Conservation (phyloP, 441 rosid genomes). For the Arabidopsis lyrata region DNA sequence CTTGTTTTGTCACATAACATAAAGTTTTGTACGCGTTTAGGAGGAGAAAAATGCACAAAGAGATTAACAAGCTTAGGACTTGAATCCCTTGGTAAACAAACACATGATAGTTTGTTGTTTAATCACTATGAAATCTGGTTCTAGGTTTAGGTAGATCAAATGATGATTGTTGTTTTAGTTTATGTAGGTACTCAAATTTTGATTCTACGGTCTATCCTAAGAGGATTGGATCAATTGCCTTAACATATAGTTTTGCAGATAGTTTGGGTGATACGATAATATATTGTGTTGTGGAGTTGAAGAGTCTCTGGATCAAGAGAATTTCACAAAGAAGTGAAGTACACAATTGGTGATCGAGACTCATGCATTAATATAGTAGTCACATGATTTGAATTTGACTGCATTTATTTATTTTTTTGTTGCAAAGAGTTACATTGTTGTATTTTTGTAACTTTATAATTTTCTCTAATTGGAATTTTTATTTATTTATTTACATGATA, state of each 20-base stretch:
- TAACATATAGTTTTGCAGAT: neutral
- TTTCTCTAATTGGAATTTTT: too few species aligned
- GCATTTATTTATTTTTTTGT: neutral
- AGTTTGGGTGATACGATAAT: slow-evolving; percentile 7
- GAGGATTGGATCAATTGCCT: neutral
- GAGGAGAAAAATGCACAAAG: slow-evolving; percentile 76
- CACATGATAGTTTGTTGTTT: slow-evolving; percentile 87
- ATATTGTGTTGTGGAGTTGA: slow-evolving; percentile 8
- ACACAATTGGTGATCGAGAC: slow-evolving; percentile 13
- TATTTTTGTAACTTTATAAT: neutral
- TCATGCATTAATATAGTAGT: slow-evolving; percentile 11
- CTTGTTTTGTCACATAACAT: slow-evolving; percentile 65
- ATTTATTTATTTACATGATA: too few species aligned
- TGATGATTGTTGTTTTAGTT: slow-evolving; percentile 56
- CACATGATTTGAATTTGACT: neutral
- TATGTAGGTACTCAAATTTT: slow-evolving; percentile 63
- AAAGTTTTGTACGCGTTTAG: slow-evolving; percentile 84
- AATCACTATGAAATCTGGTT: slow-evolving; percentile 98
- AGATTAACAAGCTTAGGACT: slow-evolving; percentile 76
- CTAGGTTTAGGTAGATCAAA: slow-evolving; percentile 58
- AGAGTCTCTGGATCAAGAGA: neutral
- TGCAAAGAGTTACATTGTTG: neutral
- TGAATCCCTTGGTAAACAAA: slow-evolving; percentile 65
- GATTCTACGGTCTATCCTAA: slow-evolving; percentile 38
- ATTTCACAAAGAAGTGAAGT: slow-evolving; percentile 5